These are phyloP conservation scores for Anthracocystis panici-leucophaei DNA, from an alignment of 1,284 basidiomycete genomes.

Conservation along the genomic window DNA sequence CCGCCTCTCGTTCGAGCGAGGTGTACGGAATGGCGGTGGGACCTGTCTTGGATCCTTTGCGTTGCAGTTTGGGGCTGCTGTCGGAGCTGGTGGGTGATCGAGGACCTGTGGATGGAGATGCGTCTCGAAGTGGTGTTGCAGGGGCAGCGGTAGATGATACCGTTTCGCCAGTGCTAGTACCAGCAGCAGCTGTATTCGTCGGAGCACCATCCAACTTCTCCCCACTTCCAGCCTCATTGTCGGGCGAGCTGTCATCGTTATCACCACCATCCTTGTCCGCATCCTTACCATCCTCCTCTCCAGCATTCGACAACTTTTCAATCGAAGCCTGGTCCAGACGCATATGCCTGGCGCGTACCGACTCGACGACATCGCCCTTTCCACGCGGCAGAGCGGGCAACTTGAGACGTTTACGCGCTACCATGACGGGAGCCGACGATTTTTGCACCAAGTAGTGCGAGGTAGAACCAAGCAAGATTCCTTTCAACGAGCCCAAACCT, in stretches of 20 bases:
- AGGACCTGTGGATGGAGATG: background rate
- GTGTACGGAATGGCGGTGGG: slow-evolving; percentile 37
- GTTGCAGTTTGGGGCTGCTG: slow-evolving; percentile 33
- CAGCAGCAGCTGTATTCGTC: background rate
- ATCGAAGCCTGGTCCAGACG: slow-evolving; percentile 66
- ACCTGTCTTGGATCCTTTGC: slow-evolving; percentile 30
- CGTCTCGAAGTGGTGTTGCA: background rate
- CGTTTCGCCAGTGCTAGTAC: background rate
- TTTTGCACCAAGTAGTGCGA: slow-evolving; percentile 97
- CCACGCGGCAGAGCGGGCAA: slow-evolving; percentile 64
- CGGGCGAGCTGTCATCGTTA: slow-evolving; percentile 19
- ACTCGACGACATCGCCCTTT: slow-evolving; percentile 66
- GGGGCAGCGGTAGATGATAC: background rate
- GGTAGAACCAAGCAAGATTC: slow-evolving; percentile 94
- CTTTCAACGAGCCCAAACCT: slow-evolving; percentile 88
- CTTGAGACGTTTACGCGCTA: slow-evolving; percentile 63
- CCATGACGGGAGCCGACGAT: slow-evolving; percentile 90
- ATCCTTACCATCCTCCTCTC: slow-evolving; percentile 23
- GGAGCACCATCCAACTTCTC: background rate
- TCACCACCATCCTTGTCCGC: slow-evolving; percentile 12
- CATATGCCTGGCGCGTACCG: slow-evolving; percentile 63
- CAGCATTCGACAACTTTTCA: slow-evolving; percentile 56
- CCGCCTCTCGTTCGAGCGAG: slow-evolving; percentile 39
- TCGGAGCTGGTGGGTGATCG: slow-evolving; percentile 4
- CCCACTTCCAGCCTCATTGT: slow-evolving; percentile 3